Conservation (phyloP, 2,329 filamentous ascomycete species). For the Aspergillus arachidicola region DNA sequence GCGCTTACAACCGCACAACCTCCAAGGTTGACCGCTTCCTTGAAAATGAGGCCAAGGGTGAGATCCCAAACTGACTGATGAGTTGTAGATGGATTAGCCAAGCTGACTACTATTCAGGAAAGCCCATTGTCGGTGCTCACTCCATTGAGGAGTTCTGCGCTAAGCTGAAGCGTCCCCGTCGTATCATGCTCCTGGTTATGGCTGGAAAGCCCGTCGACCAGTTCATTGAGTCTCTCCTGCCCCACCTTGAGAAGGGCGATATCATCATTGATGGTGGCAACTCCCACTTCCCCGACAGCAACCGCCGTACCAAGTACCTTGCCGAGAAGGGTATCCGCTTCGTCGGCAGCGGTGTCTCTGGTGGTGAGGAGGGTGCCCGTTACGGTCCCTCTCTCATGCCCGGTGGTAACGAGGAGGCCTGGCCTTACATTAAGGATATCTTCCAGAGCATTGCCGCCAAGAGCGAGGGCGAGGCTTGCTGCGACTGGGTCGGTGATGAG, state of each 20-base stretch:
- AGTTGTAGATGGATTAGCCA: not conserved
- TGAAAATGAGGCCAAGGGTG: slow-evolving; percentile 83
- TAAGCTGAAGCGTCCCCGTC: slow-evolving; percentile 96
- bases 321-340: slow-evolving; percentile 85
- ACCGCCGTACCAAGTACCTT: slow-evolving; percentile 93
- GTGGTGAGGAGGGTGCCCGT: slow-evolving; percentile 98
- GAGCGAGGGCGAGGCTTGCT: slow-evolving; percentile 95
- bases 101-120: slow-evolving; percentile 58
- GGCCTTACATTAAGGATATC: slow-evolving; percentile 98
- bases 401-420: slow-evolving; percentile 96
- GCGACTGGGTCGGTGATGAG: slow-evolving; percentile 99
- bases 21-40: slow-evolving; percentile 97
- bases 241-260: slow-evolving; percentile 79
- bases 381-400: slow-evolving; percentile 98
- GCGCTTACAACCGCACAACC: slow-evolving; percentile 98
- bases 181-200: slow-evolving; percentile 99
- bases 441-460: slow-evolving; percentile 98
- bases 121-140: slow-evolving; percentile 92
- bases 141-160: slow-evolving; percentile 89
- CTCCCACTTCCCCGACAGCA: slow-evolving; percentile 98
- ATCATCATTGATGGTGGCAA: slow-evolving; percentile 99
- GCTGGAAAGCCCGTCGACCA: slow-evolving; percentile 96
- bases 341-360: slow-evolving; percentile 95
- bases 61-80: slow-evolving; percentile 21
- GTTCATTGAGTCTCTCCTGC: slow-evolving; percentile 95